Evolutionary conservation across 2,329 filamentous ascomycete species (phyloP).

Genomic region (Colletotrichum sp.): DNA sequence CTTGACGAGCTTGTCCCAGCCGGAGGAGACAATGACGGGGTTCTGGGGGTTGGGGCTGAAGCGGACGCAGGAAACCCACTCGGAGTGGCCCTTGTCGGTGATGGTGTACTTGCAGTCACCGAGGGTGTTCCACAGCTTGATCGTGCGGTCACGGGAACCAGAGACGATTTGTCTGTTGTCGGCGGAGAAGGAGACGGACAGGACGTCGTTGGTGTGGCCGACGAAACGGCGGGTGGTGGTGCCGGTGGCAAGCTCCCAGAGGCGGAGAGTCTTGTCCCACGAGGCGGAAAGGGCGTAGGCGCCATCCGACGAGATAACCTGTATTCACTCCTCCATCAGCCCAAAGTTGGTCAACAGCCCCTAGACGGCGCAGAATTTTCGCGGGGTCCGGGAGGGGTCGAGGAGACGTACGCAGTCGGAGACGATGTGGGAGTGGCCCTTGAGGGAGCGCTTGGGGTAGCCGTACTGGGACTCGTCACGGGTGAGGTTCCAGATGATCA

Average conservation of each 20-base stretch:
- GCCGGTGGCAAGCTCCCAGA: slow-evolving; percentile 98
- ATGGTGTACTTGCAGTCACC: slow-evolving; percentile 99
- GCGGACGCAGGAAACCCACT: slow-evolving; percentile 99
- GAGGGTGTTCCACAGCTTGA: slow-evolving; percentile 99
- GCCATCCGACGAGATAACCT: slow-evolving; percentile 99
- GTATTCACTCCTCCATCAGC: slow-evolving; percentile 41
- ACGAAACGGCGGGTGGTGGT: slow-evolving; percentile 98
- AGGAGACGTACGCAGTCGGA: slow-evolving; percentile 92
- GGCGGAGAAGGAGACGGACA: slow-evolving; percentile 99
- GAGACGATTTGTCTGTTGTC: slow-evolving; percentile 99
- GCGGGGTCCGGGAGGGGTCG: slow-evolving; percentile 3
- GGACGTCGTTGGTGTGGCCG: slow-evolving; percentile 99
- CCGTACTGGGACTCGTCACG: slow-evolving; percentile 98
- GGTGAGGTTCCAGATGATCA: slow-evolving; percentile 99
- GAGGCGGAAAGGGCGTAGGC: slow-evolving; percentile 98
- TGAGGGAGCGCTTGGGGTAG: slow-evolving; percentile 98
- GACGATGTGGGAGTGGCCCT: slow-evolving; percentile 99
- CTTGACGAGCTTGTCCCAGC: slow-evolving; percentile 99
- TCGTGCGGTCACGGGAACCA: slow-evolving; percentile 95
- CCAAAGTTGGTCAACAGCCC: slow-evolving; percentile 17
- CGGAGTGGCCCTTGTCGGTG: slow-evolving; percentile 99
- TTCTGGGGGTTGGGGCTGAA: slow-evolving; percentile 99
- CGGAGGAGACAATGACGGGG: slow-evolving; percentile 97
- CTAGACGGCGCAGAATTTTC: neutral
- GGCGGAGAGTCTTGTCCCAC: slow-evolving; percentile 99